Percentiles rank a stretch among this genome's conserved stretches.
phyloP scores from a whole-genome alignment of 805 yeast species.

The Millerozyma miso region DNA sequence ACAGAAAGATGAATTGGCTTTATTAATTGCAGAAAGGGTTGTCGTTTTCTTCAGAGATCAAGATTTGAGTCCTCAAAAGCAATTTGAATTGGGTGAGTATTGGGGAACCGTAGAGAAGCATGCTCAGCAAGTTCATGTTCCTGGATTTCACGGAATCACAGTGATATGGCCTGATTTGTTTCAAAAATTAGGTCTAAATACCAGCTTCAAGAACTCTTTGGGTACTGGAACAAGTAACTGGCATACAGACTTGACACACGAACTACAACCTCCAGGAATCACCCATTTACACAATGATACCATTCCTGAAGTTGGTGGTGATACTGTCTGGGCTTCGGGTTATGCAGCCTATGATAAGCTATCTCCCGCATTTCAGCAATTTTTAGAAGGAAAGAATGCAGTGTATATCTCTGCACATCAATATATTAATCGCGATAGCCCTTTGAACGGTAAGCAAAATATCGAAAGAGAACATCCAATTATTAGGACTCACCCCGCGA shows the following conservation, averaged over 20 bases:
- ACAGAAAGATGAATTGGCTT: slow-evolving; percentile 27
- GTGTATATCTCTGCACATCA: slow-evolving; percentile 39
- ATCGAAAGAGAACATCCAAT: slow-evolving; percentile 58
- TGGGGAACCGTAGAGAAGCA: slow-evolving; percentile 26
- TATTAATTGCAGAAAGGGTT: slow-evolving; percentile 25
- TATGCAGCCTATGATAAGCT: slow-evolving; percentile 55
- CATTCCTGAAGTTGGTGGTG: slow-evolving; percentile 50
- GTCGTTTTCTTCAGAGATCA: slow-evolving; percentile 30
- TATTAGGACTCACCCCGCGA: slow-evolving; percentile 61
- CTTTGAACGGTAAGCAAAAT: slow-evolving; percentile 43
- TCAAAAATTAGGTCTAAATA: slow-evolving; percentile 21
- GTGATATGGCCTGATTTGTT: slow-evolving; percentile 39
- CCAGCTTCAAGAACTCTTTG: slow-evolving; percentile 23
- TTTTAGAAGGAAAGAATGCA: slow-evolving; percentile 51
- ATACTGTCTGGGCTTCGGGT: slow-evolving; percentile 52
- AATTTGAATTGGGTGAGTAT: slow-evolving; percentile 23
- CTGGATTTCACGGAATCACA: slow-evolving; percentile 30
- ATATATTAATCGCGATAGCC: slow-evolving; percentile 40
- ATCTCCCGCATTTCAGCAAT: slow-evolving; percentile 46
- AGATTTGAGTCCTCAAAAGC: slow-evolving; percentile 29
- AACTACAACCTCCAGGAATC: slow-evolving; percentile 33
- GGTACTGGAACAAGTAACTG: slow-evolving; percentile 22
- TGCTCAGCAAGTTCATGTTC: slow-evolving; percentile 26
- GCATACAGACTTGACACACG: slow-evolving; percentile 37
- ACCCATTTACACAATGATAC: slow-evolving; percentile 36